Evolutionary conservation across 345 rosid species (phyloP).

Genomic region (Luvunga scandens): DNA sequence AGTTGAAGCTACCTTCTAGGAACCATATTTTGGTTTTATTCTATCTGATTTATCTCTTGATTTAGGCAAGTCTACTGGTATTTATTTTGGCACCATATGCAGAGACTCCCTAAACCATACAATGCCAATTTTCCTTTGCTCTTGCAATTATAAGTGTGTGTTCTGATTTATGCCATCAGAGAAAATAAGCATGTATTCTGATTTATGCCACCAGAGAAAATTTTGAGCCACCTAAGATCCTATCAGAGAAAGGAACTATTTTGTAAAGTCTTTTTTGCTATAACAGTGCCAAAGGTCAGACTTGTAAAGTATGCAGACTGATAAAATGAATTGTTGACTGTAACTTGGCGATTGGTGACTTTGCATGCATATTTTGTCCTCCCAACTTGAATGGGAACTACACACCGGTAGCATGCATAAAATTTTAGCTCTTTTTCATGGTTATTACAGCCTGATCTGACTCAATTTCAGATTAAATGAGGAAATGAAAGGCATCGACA

Average conservation of each 20-base stretch:
- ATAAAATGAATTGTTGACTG: not conserved
- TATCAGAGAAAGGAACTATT: not conserved
- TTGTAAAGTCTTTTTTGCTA: not conserved
- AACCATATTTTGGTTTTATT: too few species aligned
- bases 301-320: not conserved
- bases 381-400: not conserved
- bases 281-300: not conserved
- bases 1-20: too few species aligned
- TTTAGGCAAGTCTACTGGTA: too few species aligned
- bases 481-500: conserved; percentile 79
- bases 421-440: not conserved
- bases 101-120: too few species aligned
- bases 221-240: not conserved
- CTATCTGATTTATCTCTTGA: too few species aligned
- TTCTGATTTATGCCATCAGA: not conserved
- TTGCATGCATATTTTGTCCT: not conserved
- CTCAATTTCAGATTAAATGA: conserved; percentile 67
- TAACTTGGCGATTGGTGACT: not conserved
- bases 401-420: not conserved
- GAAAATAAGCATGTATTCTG: too few species aligned
- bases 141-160: not conserved
- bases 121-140: too few species aligned
- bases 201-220: not conserved
- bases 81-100: too few species aligned
- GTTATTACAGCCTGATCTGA: not conserved